Conservation (phyloP, 306 rosid species). For the Leucaena leucocephala region DNA sequence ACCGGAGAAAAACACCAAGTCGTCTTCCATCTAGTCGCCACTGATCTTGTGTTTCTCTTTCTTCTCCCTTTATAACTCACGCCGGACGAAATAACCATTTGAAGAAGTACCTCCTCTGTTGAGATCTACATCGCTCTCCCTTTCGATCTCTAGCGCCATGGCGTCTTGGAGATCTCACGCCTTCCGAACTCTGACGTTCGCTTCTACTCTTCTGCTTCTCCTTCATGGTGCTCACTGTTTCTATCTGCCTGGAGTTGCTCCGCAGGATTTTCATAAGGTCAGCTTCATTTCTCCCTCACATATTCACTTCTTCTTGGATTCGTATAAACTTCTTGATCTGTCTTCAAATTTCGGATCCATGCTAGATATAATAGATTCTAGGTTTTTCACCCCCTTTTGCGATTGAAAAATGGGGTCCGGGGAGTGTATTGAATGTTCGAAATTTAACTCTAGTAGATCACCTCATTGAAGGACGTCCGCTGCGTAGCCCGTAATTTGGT, state of each 20-base stretch:
- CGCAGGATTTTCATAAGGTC: constrained; percentile 88
- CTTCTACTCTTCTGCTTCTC: constrained; percentile 51
- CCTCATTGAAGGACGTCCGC: neutral
- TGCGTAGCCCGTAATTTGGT: neutral
- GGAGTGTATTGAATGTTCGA: neutral
- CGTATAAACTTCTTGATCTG: constrained; percentile 48
- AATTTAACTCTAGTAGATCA: constrained; percentile 11
- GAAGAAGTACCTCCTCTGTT: neutral
- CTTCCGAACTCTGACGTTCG: constrained; percentile 36
- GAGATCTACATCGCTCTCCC: constrained; percentile 34
- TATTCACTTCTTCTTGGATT: constrained; percentile 1
- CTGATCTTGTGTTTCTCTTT: neutral
- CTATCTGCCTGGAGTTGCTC: constrained; percentile 99
- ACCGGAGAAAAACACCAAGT: constrained; percentile 29
- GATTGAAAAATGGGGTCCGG: neutral
- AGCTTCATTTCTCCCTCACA: constrained; percentile 5
- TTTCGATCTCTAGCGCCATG: constrained; percentile 66
- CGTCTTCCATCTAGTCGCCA: neutral
- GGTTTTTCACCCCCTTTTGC: too few relatives aligned
- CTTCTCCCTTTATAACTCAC: constrained; percentile 18
- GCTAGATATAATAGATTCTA: neutral
- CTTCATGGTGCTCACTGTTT: constrained; percentile 65
- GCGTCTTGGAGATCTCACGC: constrained; percentile 68
- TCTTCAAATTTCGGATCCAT: constrained; percentile 49
- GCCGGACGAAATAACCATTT: neutral